Conservation (phyloP, 495 filamentous ascomycete species). For the Penicillium subrubescens region DNA sequence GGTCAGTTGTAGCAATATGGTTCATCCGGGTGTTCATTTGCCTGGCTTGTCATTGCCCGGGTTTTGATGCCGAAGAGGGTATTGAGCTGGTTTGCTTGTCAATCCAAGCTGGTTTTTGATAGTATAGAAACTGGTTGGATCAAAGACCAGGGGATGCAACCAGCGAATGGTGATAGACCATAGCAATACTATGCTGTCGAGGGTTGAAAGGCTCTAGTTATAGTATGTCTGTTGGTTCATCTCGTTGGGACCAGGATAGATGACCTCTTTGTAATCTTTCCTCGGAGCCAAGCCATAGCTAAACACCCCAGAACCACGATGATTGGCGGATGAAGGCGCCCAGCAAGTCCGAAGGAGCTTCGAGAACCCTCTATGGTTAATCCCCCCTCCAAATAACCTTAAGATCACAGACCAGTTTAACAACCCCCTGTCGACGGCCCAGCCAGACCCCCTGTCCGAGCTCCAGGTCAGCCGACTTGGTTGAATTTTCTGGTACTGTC, state of each 20-base stretch:
- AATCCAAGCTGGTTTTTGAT: background rate
- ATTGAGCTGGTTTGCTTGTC: background rate
- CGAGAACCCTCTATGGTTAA: conserved; percentile 22
- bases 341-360: conserved; percentile 14
- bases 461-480: conserved; percentile 27
- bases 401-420: conserved; percentile 6
- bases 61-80: background rate
- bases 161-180: background rate
- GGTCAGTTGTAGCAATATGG: background rate
- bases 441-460: conserved; percentile 14
- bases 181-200: background rate
- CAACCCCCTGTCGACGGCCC: background rate
- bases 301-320: background rate
- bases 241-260: background rate
- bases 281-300: conserved; percentile 2
- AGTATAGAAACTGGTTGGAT: background rate
- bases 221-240: background rate
- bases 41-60: background rate
- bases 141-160: background rate
- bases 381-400: conserved; percentile 17
- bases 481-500: conserved; percentile 13
- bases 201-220: background rate
- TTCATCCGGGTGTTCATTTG: background rate
- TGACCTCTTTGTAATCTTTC: too few relatives aligned
- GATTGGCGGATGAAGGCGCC: conserved; percentile 17